These are phyloP conservation scores for Lagenidium sp. DNA, from an alignment of 352 stramenopile species.

Conservation along the genomic window DNA sequence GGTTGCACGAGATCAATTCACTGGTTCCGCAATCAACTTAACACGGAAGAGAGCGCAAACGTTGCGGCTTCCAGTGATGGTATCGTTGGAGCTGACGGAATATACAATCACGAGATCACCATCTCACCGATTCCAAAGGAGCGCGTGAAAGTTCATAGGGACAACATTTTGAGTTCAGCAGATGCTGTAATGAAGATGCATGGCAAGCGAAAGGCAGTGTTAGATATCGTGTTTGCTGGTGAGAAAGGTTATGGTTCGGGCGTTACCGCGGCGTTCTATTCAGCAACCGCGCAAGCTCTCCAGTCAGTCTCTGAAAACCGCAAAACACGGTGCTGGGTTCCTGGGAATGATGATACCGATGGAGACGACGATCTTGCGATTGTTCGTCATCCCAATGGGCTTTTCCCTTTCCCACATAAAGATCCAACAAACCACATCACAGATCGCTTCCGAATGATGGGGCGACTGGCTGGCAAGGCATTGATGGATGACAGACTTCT, in stretches of 20 bases:
- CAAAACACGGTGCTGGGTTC: conserved; percentile 41
- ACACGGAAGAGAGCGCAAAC: conserved; percentile 32
- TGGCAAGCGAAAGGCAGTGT: conserved; percentile 66
- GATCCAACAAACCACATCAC: conserved; percentile 21
- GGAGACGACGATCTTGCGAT: conserved; percentile 24
- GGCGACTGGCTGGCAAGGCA: conserved; percentile 68
- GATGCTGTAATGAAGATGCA: conserved; percentile 84
- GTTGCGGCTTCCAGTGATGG: conserved; percentile 3
- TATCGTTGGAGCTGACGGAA: conserved; percentile 17
- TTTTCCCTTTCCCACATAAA: conserved; percentile 63
- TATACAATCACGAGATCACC: conserved; percentile 73
- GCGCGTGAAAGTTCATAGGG: conserved; percentile 72
- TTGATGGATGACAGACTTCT: conserved; percentile 77
- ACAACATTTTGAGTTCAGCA: conserved; percentile 64
- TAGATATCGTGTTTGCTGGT: conserved; percentile 80
- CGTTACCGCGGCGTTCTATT: conserved; percentile 82
- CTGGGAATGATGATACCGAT: conserved; percentile 23
- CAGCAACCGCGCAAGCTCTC: conserved; percentile 55
- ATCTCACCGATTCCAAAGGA: conserved; percentile 82
- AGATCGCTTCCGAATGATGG: conserved; percentile 77
- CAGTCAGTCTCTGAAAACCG: conserved; percentile 41
- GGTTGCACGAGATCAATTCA: conserved; percentile 72
- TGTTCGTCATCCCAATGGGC: conserved; percentile 68
- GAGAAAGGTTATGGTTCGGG: conserved; percentile 82
- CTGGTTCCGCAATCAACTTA: conserved; percentile 68